Base-by-base conservation (phyloP, 192 early-diverging fungal genomes). In the Umbelopsis vinacea region DNA sequence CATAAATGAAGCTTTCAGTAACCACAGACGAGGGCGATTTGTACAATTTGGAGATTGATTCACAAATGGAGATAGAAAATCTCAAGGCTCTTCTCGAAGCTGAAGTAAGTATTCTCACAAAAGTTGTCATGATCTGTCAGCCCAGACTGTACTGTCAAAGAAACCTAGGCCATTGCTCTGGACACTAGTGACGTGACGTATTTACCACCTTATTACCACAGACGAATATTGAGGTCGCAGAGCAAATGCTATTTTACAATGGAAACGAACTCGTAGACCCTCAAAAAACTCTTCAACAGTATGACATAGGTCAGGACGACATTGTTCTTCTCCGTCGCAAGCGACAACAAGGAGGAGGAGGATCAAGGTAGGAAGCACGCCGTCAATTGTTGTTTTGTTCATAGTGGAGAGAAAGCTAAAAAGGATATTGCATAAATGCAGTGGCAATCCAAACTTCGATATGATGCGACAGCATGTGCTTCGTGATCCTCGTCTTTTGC, bases 51-150 rank as follows among this genome's bases (percentile, higher is more conserved):
- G 92, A 92, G 68, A 85, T 92, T 48, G 89, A 91, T 76, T 84
- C 86, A 9, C 87, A 90, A 75, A 92, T 93, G 87, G 87, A 87
- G 52, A 79, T 93, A 35, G 89, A 90, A 74, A 89, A 92, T 79
- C 82, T 96, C 37, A 85, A 87, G 70, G 95, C 93, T 24, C 83
- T 98, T 24, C 84, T 95, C n/a, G 95, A 96, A 79, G 88, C 83
- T n/a, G 93, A 96, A 80, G 88, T 89, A 84, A 73, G 38, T 53
- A 45, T 9, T 14, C 9, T 70, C 54, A 24, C 67, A 21, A 40
- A 21, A 73, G 9, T 21, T 35, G 69, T 21, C 68, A 24, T 50
- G 48, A 71, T 11, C 22, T 72, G 48, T 50, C 48, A 50, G 48
- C 15, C 19, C 48, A 17, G 5, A 6, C 19, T 5, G 11, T 21